Evolutionary conservation across 2,329 filamentous ascomycete genomes (phyloP).

Genomic region (Cytospora piceae): DNA sequence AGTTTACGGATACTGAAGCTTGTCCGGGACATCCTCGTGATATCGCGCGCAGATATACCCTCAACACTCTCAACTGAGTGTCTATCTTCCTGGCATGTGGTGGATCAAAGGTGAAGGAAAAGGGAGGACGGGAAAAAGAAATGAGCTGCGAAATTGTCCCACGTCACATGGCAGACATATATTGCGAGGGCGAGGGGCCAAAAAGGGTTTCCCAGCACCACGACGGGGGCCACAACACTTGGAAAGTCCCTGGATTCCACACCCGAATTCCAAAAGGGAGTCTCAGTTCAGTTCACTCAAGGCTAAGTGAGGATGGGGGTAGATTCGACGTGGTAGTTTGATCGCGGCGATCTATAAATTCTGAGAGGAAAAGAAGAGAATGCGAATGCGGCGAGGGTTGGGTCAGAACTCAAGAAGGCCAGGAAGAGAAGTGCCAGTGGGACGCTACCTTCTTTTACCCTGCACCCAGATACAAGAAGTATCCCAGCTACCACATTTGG

Average conservation of each 20-base stretch:
- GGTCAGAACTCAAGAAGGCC: constrained; percentile 17
- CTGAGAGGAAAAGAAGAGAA: background rate
- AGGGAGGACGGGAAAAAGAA: constrained; percentile 8
- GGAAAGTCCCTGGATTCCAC: background rate
- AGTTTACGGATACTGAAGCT: constrained; percentile 50
- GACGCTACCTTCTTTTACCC: constrained; percentile 26
- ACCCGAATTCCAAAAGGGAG: background rate
- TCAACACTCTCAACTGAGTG: constrained; percentile 15
- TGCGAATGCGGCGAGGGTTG: constrained; percentile 8
- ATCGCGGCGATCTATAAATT: background rate
- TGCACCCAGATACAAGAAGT: constrained; percentile 22
- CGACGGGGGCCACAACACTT: background rate
- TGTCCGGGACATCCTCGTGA: constrained; percentile 41
- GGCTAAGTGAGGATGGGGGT: constrained; percentile 4
- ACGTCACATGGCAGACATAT: constrained; percentile 24
- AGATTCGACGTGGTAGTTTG: background rate
- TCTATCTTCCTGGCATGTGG: constrained; percentile 22
- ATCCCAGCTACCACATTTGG: constrained; percentile 21
- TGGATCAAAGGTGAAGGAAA: background rate
- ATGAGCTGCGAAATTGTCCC: constrained; percentile 4
- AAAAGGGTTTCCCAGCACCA: background rate
- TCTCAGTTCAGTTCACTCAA: background rate
- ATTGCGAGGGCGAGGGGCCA: constrained; percentile 15
- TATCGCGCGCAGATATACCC: constrained; percentile 10
- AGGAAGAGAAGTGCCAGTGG: constrained; percentile 20